Base-by-base conservation (phyloP, 2,329 filamentous ascomycete species). In the Pyricularia grisea region DNA sequence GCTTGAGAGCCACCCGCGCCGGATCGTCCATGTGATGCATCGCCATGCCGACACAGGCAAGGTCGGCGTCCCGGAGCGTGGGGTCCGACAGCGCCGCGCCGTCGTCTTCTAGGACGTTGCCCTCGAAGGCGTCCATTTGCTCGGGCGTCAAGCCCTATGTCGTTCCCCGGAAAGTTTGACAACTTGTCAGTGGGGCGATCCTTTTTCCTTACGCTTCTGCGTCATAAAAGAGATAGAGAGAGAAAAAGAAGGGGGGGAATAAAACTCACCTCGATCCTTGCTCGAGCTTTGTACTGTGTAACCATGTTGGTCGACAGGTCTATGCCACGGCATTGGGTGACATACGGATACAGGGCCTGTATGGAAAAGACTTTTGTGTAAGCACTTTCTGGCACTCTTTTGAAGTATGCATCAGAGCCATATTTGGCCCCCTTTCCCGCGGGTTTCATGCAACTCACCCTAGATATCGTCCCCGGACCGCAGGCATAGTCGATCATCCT, bases 401-500 rank as follows among this genome's bases (percentile, higher is more conserved):
- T 4, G 2, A 10, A 10, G 42, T 23, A 7, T 14, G 11, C 6
- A 14, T 36, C 11, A 64, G 23, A 28, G 33, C 6, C 11, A 33
- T 0, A 30, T 64, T 17, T 14, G 33, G 2, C 33, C 11, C 33
- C 33, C 31, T 33, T 36, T 36, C 33, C 12, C 33, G 11, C 14
- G 33, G 33, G 12, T 50, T 50, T n/a, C 6, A 3, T 6, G 42
- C 4, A 27, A 78, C 83, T 72, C 75, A 90, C 89, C 76, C 85
- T 83, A 14, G 89, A 90, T 71, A 92, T 81, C 68, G 87, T 78
- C 2, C 90, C 90, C 6, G 89, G 89, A 10, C 91, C 91, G 75
- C 91, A 93, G 20, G 91, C 91, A 77, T 93, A 94, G 76, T 94
- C 91, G 1, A 93, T 81, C 25, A 92, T 78, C 65, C 84, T 83